Base-by-base conservation (phyloP, 805 yeast species). In the Ogataea trehalophila region DNA sequence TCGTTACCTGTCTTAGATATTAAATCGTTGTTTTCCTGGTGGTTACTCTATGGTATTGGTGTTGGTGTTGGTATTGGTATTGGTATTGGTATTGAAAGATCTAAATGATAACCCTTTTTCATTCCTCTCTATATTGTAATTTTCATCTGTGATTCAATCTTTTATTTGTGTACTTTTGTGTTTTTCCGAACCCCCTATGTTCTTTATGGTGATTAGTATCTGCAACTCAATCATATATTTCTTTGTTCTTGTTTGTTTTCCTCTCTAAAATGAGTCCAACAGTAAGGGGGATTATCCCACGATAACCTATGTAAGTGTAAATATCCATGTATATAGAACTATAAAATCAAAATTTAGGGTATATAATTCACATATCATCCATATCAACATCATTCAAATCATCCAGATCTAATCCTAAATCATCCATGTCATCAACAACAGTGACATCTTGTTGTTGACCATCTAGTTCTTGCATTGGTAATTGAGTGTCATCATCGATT, bases 321-420 rank as follows among this genome's bases (percentile, higher is more conserved):
- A 16, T 11, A 14, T n/a, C 8, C 20, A 16, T 5, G 29, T 35
- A 23, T 37, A 42, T 33, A 33, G 22, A 42, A 39, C 34, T 42
- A 42, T 3, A 20, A 20, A 20, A 20, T 4, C 4, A 20, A 20
- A 20, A 20, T 20, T 20, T 20, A 4, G 3, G 20, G 20, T 20
- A 4, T 26, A 13, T 26, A 26, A 26, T 26, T 26, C 31, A 26
- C 31, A 26, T 26, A 26, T 26, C 31, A 9, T 9, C 31, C 31
- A 26, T 26, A 26, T 26, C 31, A 26, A 45, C 52, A 39, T 45
- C 47, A 13, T 37, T 39, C 43, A 48, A 29, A 9, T 41, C 43
- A 35, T 41, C 42, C 15, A 39, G 43, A 13, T 29, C 47, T 17
- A 33, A 33, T n/a, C 42, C 42, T 8, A 37, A 23, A 22, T 18